Evolutionary conservation across 208 protist species (phyloP), one percentile per base, ranked within the genome.

Genomic region (Leishmania mexicana): DNA sequence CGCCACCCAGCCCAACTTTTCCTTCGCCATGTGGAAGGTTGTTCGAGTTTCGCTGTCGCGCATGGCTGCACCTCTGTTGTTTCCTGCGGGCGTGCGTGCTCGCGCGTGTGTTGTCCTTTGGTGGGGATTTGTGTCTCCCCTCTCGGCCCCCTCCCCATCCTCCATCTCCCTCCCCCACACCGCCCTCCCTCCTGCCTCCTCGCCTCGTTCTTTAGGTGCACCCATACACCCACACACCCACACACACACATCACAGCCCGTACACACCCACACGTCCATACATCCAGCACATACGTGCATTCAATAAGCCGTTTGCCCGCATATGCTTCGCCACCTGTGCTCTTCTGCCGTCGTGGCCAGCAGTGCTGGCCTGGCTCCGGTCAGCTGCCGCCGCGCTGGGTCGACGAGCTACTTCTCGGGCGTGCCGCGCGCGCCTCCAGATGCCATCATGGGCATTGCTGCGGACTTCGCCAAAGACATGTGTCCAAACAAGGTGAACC

Each of bases 401-500:
- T 88, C 82, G 11, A 79, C 82, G 6, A 71, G 53, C 71, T 88
- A 84, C 73, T 94, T 96, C 76, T 73, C 82, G 0, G 70, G 58
- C 1, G 87, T 97, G 45, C 86, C 81, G n/a, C 83, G 79, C 24
- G 90, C 89, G n/a, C 88, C 84, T 8, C 85, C 90, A 31, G 93
- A 97, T 76, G 67, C 90, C 45, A 97, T 97, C 78, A 87, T 97
- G 71, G 94, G 94, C 51, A 87, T 96, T 31, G 87, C 84, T 5
- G 81, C 83, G 3, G 85, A 87, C 74, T 96, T 93, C 71, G 82
- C 91, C 35, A 80, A 80, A 62, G 98, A 99, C 82, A 67, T 86
- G 13, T 73, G 81, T 47, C 89, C 93, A 38, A 87, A 91, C 15
- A 99, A 99, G 89, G 92, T 99, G 35, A 99, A 99, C 85, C 90